Evolutionary conservation across 2,329 filamentous ascomycete genomes (phyloP).

Genomic region (Rutstroemia sydowiana): DNA sequence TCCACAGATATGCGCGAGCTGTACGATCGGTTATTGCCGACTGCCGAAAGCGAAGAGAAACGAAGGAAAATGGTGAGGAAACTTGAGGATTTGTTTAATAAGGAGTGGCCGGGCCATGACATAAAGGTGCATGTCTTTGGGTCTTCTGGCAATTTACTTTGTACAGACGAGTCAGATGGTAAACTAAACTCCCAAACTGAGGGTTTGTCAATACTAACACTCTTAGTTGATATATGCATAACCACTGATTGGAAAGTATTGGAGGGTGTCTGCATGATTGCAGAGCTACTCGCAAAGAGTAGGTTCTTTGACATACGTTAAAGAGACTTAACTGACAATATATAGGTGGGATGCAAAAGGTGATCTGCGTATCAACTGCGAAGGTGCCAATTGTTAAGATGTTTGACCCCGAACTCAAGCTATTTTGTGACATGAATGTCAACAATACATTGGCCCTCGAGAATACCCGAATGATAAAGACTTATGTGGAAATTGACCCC

Average conservation of each 20-base stretch:
- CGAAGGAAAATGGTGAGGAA: constrained; percentile 75
- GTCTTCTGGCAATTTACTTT: constrained; percentile 92
- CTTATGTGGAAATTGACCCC: constrained; percentile 88
- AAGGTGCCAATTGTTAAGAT: constrained; percentile 99
- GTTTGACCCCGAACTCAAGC: constrained; percentile 85
- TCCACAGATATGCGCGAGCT: constrained; percentile 78
- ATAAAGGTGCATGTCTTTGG: constrained; percentile 93
- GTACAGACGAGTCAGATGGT: constrained; percentile 95
- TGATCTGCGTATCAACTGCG: constrained; percentile 87
- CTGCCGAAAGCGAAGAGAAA: constrained; percentile 67
- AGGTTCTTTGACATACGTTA: constrained; percentile 35
- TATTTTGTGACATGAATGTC: constrained; percentile 97
- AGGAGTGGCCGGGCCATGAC: constrained; percentile 84
- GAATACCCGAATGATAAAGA: constrained; percentile 96
- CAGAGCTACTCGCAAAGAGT: constrained; percentile 79
- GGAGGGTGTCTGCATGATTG: constrained; percentile 85
- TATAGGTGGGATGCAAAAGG: constrained; percentile 88
- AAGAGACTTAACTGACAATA: constrained; percentile 30
- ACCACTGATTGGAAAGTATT: constrained; percentile 83
- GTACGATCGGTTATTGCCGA: constrained; percentile 80
- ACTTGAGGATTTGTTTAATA: constrained; percentile 78
- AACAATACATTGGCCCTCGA: constrained; percentile 93
- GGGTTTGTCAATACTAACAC: constrained; percentile 9
- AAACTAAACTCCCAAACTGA: constrained; percentile 31
- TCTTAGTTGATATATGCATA: constrained; percentile 89